A percentile compares a stretch with the other conserved stretches of the same genome.
Evolutionary conservation across 2,329 filamentous ascomycete genomes (phyloP).

Genomic region (Fusarium palustre): DNA sequence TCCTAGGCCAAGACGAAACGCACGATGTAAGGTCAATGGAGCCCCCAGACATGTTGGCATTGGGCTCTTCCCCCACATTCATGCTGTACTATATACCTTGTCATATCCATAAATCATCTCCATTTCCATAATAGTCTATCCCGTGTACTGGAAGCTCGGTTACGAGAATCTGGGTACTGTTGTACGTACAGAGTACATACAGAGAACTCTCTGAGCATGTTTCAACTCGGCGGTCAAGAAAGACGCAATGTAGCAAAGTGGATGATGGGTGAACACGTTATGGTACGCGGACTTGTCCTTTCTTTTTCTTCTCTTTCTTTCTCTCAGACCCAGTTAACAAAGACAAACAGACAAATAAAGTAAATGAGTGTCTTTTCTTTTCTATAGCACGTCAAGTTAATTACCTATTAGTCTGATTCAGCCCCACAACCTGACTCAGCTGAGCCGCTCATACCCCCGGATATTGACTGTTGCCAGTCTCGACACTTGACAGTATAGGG

Average conservation of each 20-base stretch:
- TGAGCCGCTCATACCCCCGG: conserved; percentile 24
- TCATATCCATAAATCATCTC: neutral
- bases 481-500: neutral
- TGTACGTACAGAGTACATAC: neutral
- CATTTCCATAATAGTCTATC: conserved; percentile 22
- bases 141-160: conserved; percentile 22
- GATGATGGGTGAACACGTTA: neutral
- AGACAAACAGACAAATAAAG: neutral
- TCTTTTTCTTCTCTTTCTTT: neutral
- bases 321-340: conserved; percentile 1
- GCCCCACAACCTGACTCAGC: conserved; percentile 35
- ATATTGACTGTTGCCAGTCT: conserved; percentile 8
- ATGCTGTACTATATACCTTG: conserved; percentile 7
- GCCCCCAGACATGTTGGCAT: conserved; percentile 25
- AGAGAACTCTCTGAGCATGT: conserved; percentile 8
- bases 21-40: conserved; percentile 37
- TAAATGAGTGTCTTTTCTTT: neutral
- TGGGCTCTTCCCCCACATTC: conserved; percentile 28
- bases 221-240: conserved; percentile 29
- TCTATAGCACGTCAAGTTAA: neutral
- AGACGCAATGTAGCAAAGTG: conserved; percentile 18
- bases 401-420: neutral
- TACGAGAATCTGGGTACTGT: conserved; percentile 13
- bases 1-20: conserved; percentile 32
- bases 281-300: neutral